Conservation (phyloP, 1,284 basidiomycete genomes). For the Ganoderma lucidum region DNA sequence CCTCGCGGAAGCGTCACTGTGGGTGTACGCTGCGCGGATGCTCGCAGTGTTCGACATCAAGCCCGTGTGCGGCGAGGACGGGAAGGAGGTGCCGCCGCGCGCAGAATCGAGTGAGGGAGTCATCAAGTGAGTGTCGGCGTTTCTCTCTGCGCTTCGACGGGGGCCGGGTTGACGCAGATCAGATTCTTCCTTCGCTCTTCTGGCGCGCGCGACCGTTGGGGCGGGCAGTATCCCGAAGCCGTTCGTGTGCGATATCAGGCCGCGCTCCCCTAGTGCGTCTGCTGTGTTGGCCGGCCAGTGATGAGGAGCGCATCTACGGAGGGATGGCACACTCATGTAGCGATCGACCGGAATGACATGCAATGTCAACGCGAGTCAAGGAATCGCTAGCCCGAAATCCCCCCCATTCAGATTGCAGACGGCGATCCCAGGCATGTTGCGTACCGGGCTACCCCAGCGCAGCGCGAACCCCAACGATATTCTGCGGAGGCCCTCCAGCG, state of each 20-base stretch:
- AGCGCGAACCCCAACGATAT: too few relatives aligned
- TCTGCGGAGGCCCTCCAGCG: too few relatives aligned
- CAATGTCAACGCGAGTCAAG: too few relatives aligned
- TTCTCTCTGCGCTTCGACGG: too few relatives aligned
- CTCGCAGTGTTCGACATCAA: slow-evolving; percentile 44
- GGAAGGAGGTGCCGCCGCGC: not conserved
- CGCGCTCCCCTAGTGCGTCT: not conserved
- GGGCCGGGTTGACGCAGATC: not conserved
- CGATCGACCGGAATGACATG: too few relatives aligned
- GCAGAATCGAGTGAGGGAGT: not conserved
- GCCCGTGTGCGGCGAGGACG: slow-evolving; percentile 39
- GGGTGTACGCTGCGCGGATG: slow-evolving; percentile 23
- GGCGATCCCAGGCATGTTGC: too few relatives aligned
- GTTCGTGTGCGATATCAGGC: not conserved
- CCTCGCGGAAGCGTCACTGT: slow-evolving; percentile 42
- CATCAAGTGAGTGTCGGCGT: not conserved
- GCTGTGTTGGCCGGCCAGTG: not conserved
- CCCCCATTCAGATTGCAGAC: too few relatives aligned
- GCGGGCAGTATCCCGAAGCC: not conserved
- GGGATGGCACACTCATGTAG: too few relatives aligned
- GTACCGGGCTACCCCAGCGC: too few relatives aligned
- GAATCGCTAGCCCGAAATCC: too few relatives aligned
- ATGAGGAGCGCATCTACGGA: not conserved
- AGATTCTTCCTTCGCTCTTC: not conserved
- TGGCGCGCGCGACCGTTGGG: not conserved